Conservation (phyloP, 2,329 filamentous ascomycete species). For the Helotiales sp. region DNA sequence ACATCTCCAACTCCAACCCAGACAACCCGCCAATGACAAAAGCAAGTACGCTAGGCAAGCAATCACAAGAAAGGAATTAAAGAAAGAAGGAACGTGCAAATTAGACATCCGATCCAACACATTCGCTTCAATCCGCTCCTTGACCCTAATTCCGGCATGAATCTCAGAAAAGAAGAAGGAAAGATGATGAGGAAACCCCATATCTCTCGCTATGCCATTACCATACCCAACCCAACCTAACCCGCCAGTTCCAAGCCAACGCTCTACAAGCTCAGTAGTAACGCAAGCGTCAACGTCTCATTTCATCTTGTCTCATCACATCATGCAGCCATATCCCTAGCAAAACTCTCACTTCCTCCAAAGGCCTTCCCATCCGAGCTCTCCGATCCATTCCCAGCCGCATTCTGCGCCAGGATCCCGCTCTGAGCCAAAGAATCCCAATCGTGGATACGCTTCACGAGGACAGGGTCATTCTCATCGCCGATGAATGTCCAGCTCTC, state of each 20-base stretch:
- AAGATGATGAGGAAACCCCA: neutral
- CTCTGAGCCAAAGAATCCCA: slow-evolving; percentile 42
- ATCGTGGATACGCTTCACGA: slow-evolving; percentile 40
- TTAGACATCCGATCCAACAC: too few species aligned
- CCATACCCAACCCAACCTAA: slow-evolving; percentile 5
- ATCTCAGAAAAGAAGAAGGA: neutral
- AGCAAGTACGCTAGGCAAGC: too few species aligned
- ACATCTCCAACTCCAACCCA: neutral
- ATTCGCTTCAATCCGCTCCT: too few species aligned
- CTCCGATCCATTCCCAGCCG: slow-evolving; percentile 1
- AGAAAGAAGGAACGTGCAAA: neutral
- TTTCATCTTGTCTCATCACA: neutral
- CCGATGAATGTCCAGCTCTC: slow-evolving; percentile 94
- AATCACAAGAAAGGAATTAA: neutral
- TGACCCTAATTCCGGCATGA: too few species aligned
- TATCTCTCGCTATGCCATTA: slow-evolving; percentile 13
- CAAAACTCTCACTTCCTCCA: slow-evolving; percentile 14
- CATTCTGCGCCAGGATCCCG: slow-evolving; percentile 22
- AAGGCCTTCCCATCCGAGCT: slow-evolving; percentile 29
- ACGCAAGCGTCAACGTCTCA: neutral
- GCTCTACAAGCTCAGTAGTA: neutral
- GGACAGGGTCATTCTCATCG: slow-evolving; percentile 43
- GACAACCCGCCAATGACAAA: too few species aligned
- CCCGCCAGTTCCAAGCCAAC: neutral
- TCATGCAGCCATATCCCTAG: slow-evolving; percentile 14